Evolutionary conservation across 2,329 filamentous ascomycete species (phyloP), one percentile per base, ranked within the genome.

Genomic region (Fusarium torulosum): DNA sequence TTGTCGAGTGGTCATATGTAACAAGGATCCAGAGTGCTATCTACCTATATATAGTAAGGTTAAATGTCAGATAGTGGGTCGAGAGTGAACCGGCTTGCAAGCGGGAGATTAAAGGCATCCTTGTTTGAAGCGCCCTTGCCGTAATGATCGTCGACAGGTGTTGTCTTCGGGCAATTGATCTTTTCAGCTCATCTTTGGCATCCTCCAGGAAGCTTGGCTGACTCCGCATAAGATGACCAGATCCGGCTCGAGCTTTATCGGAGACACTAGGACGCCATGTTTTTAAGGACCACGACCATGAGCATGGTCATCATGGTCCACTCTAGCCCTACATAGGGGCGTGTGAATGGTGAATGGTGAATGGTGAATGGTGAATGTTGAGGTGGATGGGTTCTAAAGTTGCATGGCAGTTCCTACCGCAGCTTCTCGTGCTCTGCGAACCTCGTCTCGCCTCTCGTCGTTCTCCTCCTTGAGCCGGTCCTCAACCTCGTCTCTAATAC

Each of bases 401-500:
- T 90, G 88, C 86, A 88, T 87, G 4, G 82, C 78, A 14, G 81
- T 80, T 14, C 86, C 88, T 4, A 88, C 71, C 3, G 84, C 88
- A 63, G 86, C 86, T 72, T 91, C 87, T 45, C 81, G 82, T 17
- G 83, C 79, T 66, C 78, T 83, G 57, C 88, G 83, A 44, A 84
- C 74, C 29, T 79, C 76, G 21, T 88, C 85, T 63, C 89, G 83
- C 65, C 80, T 83, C 57, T 89, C 87, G 53, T 89, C 85, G 17
- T 81, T 82, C 75, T 90, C 86, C 72, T 92, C 90, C 70, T 87
- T 88, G 47, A 93, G 77, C 66, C 85, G 81, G 53, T 87, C 84
- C 73, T 94, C 91, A 1, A 92, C 87, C 54, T 92, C 87, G 58
- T 91, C 87, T 67, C 91, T 83, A 13, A 92, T 84, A 41, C 84